A percentile compares a stretch with the other conserved stretches of the same genome.
Conservation (phyloP, 768 basidiomycete genomes). For the Termitomyces titanicus region DNA sequence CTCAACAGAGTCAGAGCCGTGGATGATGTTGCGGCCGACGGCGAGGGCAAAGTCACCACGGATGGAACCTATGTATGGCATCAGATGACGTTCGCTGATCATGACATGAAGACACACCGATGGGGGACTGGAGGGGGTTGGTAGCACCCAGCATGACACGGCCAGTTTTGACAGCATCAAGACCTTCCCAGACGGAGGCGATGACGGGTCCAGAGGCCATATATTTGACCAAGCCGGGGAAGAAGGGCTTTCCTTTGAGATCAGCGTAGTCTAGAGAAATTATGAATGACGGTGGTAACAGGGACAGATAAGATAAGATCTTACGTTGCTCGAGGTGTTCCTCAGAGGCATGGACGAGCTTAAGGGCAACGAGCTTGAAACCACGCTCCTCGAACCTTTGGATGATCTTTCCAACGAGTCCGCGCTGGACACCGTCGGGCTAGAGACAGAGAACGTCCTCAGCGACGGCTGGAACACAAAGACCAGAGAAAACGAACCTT, state of each 20-base stretch:
- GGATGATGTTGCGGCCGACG: conserved; percentile 92
- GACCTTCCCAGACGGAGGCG: conserved; percentile 93
- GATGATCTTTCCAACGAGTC: conserved; percentile 94
- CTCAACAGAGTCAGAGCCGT: conserved; percentile 87
- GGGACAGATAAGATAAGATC: conserved; percentile 16
- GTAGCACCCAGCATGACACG: conserved; percentile 95
- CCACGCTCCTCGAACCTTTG: conserved; percentile 96
- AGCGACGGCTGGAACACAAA: conserved; percentile 2
- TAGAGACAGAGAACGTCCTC: conserved; percentile 25
- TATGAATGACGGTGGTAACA: conserved; percentile 7
- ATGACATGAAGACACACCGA: conserved; percentile 49
- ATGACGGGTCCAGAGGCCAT: conserved; percentile 96
- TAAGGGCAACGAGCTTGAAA: conserved; percentile 94
- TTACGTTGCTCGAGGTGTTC: conserved; percentile 90
- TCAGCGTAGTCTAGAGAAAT: conserved; percentile 82
- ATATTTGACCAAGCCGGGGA: conserved; percentile 94
- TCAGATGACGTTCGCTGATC: conserved; percentile 5
- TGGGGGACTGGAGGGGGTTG: conserved; percentile 87
- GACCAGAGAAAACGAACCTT: conserved; percentile 56
- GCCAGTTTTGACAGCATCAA: conserved; percentile 92
- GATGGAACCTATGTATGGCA: conserved; percentile 66
- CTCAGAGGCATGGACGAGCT: conserved; percentile 76
- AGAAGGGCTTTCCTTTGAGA: conserved; percentile 92
- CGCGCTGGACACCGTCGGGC: conserved; percentile 99
- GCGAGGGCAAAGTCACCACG: conserved; percentile 94